phyloP scores from a whole-genome alignment of 2,329 filamentous ascomycete genomes.

The Fusarium avenaceum region DNA sequence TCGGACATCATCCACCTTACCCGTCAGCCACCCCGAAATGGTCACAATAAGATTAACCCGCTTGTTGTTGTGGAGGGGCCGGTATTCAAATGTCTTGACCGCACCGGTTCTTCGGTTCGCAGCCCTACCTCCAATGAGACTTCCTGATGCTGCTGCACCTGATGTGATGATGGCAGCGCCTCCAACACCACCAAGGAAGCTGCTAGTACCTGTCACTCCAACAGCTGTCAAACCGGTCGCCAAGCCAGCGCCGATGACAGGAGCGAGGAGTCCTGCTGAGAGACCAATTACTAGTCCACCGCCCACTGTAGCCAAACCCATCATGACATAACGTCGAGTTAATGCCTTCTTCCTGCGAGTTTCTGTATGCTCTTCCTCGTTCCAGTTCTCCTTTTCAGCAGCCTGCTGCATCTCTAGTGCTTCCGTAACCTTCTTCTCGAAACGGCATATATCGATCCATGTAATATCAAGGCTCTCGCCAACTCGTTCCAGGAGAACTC shows the following conservation, averaged over 20 bases:
- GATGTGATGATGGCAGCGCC: slow-evolving; percentile 96
- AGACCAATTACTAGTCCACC: slow-evolving; percentile 95
- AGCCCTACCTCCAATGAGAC: slow-evolving; percentile 86
- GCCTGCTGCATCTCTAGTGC: slow-evolving; percentile 97
- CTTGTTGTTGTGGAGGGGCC: slow-evolving; percentile 97
- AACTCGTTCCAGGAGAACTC: slow-evolving; percentile 85
- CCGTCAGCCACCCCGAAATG: slow-evolving; percentile 97
- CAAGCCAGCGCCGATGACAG: slow-evolving; percentile 92
- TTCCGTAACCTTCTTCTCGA: slow-evolving; percentile 97
- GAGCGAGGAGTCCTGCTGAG: slow-evolving; percentile 90
- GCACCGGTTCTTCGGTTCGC: slow-evolving; percentile 90
- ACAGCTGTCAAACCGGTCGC: slow-evolving; percentile 96
- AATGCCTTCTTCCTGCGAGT: slow-evolving; percentile 82
- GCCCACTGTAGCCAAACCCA: slow-evolving; percentile 96
- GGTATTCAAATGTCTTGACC: slow-evolving; percentile 96
- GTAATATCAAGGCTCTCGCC: slow-evolving; percentile 83
- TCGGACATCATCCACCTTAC: slow-evolving; percentile 96
- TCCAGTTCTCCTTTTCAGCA: slow-evolving; percentile 96
- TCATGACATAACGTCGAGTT: slow-evolving; percentile 89
- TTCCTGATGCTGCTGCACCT: slow-evolving; percentile 85
- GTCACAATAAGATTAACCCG: slow-evolving; percentile 95
- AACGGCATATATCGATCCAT: slow-evolving; percentile 94
- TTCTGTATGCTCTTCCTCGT: slow-evolving; percentile 95
- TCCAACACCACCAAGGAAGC: slow-evolving; percentile 90
- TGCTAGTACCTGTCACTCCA: slow-evolving; percentile 87